These are phyloP conservation scores for Scutellaria baicalensis DNA, from an alignment of 257 asterid species.

Conservation along the genomic window DNA sequence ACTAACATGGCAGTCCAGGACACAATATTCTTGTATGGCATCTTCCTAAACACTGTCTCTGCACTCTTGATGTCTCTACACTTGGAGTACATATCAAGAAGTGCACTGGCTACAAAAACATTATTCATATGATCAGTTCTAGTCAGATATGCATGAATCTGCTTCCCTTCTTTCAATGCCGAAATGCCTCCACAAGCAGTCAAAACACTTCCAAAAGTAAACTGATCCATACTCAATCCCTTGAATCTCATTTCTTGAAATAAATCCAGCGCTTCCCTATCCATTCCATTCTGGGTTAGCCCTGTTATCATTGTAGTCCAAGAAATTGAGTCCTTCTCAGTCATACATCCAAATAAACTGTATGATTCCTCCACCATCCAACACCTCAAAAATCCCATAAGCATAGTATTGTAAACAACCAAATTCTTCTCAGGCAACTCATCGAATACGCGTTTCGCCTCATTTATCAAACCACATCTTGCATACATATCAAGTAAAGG, in stretches of 20 bases:
- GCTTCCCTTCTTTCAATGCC: conserved; percentile 66
- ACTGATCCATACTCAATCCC: conserved; percentile 62
- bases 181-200: conserved; percentile 76
- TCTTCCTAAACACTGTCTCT: conserved; percentile 52
- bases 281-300: conserved; percentile 53
- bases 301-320: conserved; percentile 91
- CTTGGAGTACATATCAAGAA: conserved; percentile 85
- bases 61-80: conserved; percentile 65
- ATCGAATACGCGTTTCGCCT: conserved; percentile 53
- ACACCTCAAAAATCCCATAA: conserved; percentile 52
- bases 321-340: conserved; percentile 72
- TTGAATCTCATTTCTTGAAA: conserved; percentile 59
- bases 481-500: conserved; percentile 87
- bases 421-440: conserved; percentile 46
- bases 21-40: conserved; percentile 58
- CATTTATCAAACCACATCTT: conserved; percentile 50
- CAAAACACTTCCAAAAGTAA: conserved; percentile 76
- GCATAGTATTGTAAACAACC: conserved; percentile 53
- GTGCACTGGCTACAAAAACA: conserved; percentile 84
- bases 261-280: conserved; percentile 41
- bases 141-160: conserved; percentile 61
- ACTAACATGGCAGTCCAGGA: conserved; percentile 96
- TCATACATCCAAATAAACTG: conserved; percentile 47
- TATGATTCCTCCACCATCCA: conserved; percentile 43
- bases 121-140: conserved; percentile 53